Evolutionary conservation across 345 rosid genomes (phyloP), one percentile per base, ranked within the genome.

Genomic region (Odontarrhena argentea): DNA sequence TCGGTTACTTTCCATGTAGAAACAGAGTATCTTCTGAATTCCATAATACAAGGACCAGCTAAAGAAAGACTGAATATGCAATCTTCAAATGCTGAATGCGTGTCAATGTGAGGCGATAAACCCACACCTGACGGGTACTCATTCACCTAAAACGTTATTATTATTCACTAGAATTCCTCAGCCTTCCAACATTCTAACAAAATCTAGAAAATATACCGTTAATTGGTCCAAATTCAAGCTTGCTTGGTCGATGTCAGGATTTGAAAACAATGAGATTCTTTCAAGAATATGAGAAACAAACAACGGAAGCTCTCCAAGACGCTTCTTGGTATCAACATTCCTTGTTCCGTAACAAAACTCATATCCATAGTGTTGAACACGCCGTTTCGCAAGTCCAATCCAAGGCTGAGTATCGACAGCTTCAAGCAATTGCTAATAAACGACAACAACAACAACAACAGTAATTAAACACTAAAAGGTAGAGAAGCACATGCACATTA

Each of bases 1-100:
- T 81, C 65, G 30, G 35, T 55, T 70, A 62, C 36, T 53, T 75
- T 79, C 59, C 84, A 74, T 26, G 82, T 70, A 53, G 85, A 85
- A 52, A 67, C 79, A 50, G 68, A 76, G 68, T 86, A 90, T 81
- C 74, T 90, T 78, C 98, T 84, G 67, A 93, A 93, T 71, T 93
- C 98, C 98, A 93, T 93, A 50, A 90, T 79, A 78, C 97, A 90
- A 77, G 98, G 97, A 69, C 98, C 98, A 25, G 96, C 92, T 85
- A 93, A 74, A 48, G 97, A 90, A 76, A 93, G 96, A 79, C 96
- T 93, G 75, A 88, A 93, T 66, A 93, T 90, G 55, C 77, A 85
- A 70, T 86, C 97, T 73, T 82, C 89, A 72, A 93, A 93, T 49
- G 98, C 98, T 12, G 98, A 90, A 83, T 93, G 98, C 49, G 96